Base-by-base conservation (phyloP, 352 stramenopile genomes). In the Phytophthora uliginosa region DNA sequence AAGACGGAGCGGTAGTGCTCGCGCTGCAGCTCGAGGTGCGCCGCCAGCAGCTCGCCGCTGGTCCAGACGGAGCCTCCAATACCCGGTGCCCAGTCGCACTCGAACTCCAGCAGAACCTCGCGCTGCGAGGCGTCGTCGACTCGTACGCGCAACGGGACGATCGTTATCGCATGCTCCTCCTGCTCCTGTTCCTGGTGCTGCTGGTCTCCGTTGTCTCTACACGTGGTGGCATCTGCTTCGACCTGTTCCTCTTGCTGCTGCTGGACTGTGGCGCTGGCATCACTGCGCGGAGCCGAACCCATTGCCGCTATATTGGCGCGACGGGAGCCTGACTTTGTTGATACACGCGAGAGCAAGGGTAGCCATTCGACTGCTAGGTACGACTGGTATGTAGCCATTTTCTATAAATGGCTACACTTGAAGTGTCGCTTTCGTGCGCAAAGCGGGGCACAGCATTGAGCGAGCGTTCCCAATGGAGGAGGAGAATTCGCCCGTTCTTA, bases 1-100 rank as follows among this genome's bases (percentile, higher is more conserved):
- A 96, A 92, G 28, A 91, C 65, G 31, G 73, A 59, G 4, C 77
- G 68, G 63, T 92, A 93, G 24, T 68, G 54, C 9, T 70, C 59
- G 13, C 82, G 80, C 53, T 95, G 80, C 20, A 79, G 56, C 71
- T 88, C 77, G 24, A 96, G 65, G 54, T 95, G 80, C 4, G 81
- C 78, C 17, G 80, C 82, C 20, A 96, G 77, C 26, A 96, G 78
- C 76, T 92, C 78, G 6, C 87, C 89, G 62, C 89, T 96, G 3
- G 89, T 96, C 89, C 89, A 96, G 31, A 96, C 76, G 12, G 86
- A 95, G 55, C 89, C 89, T 63, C 89, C 89, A 69, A 96, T 96
- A 59, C 89, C 89, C 31, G 93, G 77, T 57, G 87, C 76, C 89
- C 89, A 96, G 67, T 94, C 80, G 74, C 89, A 96, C 63, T 86